These are phyloP conservation scores for Veloboletus limbatus DNA, from an alignment of 1,284 basidiomycete species.

Conservation along the genomic window DNA sequence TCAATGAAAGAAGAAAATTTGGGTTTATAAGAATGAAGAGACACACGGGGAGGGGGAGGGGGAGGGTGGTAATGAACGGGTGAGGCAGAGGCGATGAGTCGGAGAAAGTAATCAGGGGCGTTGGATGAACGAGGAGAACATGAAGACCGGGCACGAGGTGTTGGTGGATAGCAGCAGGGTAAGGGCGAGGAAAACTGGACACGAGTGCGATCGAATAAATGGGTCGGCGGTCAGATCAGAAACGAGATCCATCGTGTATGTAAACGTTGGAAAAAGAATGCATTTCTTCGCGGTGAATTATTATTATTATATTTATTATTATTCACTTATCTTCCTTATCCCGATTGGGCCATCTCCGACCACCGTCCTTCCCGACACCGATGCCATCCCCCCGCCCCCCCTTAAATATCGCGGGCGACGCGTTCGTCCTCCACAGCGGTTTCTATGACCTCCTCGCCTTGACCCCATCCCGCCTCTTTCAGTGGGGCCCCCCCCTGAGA, in stretches of 20 bases:
- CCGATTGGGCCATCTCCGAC: too few species aligned
- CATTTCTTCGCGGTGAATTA: slow-evolving; percentile 31
- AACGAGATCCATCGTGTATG: slow-evolving; percentile 27
- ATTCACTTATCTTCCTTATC: too few species aligned
- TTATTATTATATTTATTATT: slow-evolving; percentile 1
- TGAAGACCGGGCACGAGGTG: slow-evolving; percentile 51
- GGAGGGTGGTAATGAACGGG: slow-evolving; percentile 31
- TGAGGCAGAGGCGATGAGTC: slow-evolving; percentile 39
- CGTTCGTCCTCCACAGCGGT: too few species aligned
- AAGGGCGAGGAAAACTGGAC: slow-evolving; percentile 34
- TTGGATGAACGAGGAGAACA: slow-evolving; percentile 43
- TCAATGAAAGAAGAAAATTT: slow-evolving; percentile 42
- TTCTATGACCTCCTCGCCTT: slow-evolving; percentile 81
- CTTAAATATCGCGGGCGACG: too few species aligned
- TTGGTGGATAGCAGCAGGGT: slow-evolving; percentile 40
- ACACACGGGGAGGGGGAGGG: slow-evolving; percentile 37
- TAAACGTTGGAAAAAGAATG: too few species aligned
- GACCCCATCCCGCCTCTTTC: slow-evolving; percentile 54
- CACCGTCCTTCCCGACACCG: too few species aligned
- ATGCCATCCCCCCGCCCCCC: too few species aligned
- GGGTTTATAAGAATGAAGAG: slow-evolving; percentile 47
- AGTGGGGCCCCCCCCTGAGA: slow-evolving; percentile 48
- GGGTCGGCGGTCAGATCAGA: slow-evolving; percentile 26
- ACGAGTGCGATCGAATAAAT: slow-evolving; percentile 39
- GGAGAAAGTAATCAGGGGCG: slow-evolving; percentile 43